A percentile compares a stretch with the other conserved stretches of the same genome.
These are phyloP conservation scores for Blepharisma undulans DNA, from an alignment of 169 alveolate species.

Conservation along the genomic window DNA sequence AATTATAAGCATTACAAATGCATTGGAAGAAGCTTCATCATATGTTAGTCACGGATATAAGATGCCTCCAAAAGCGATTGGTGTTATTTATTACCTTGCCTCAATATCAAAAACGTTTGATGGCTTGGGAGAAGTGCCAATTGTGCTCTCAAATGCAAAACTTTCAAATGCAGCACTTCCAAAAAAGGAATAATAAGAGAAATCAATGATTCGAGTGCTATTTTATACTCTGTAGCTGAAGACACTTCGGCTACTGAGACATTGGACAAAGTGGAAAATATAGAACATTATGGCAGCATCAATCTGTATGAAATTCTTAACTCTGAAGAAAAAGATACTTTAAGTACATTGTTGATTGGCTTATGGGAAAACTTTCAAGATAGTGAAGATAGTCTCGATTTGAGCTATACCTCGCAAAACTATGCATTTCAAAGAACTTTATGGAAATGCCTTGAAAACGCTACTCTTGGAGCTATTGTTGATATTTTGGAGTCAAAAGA, in stretches of 20 bases:
- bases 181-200: neutral
- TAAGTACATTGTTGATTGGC: neutral
- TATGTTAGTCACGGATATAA: neutral
- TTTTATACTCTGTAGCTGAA: conserved; percentile 18
- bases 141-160: neutral
- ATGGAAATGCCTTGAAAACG: neutral
- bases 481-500: neutral
- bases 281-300: neutral
- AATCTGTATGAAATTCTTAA: neutral
- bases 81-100: neutral
- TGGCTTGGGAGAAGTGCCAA: neutral
- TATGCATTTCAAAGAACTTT: too few species aligned
- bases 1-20: neutral
- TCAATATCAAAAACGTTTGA: neutral
- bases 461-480: neutral
- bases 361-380: conserved; percentile 22
- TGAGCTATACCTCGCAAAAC: neutral
- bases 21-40: neutral
- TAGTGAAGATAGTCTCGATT: neutral
- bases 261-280: neutral
- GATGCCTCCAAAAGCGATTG: neutral
- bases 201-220: neutral
- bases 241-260: conserved; percentile 9
- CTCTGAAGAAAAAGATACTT: neutral
- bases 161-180: neutral